These are phyloP conservation scores for Sesbania bispinosa DNA, from an alignment of 306 rosid species.

Conservation along the genomic window DNA sequence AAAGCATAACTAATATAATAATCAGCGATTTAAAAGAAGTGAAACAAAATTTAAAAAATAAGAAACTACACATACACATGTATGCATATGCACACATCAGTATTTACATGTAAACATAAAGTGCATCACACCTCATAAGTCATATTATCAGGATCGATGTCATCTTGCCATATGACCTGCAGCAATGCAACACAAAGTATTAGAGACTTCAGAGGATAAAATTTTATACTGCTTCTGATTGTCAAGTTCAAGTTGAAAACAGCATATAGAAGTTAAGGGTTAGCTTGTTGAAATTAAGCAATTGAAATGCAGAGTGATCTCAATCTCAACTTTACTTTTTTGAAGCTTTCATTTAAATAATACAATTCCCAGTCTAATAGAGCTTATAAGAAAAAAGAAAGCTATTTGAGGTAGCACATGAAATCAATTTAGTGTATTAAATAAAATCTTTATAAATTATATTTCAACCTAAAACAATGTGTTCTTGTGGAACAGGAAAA, in stretches of 20 bases:
- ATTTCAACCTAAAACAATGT: background rate
- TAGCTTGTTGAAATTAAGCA: background rate
- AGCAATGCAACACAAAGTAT: slow-evolving; percentile 16
- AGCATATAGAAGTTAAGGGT: background rate
- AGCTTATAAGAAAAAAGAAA: background rate
- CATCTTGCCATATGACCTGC: slow-evolving; percentile 83
- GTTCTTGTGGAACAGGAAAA: background rate
- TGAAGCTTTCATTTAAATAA: background rate
- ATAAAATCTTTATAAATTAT: background rate
- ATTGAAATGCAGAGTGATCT: background rate
- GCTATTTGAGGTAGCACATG: background rate
- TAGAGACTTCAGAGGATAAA: slow-evolving; percentile 13
- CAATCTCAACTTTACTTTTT: background rate
- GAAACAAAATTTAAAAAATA: background rate
- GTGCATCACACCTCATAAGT: slow-evolving; percentile 70
- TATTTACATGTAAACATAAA: slow-evolving; percentile 3
- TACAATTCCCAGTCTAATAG: background rate
- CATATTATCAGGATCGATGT: slow-evolving; percentile 84
- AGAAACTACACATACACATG: background rate
- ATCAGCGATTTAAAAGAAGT: background rate
- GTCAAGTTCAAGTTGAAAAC: background rate
- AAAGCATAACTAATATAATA: background rate
- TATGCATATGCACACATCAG: slow-evolving; percentile 10
- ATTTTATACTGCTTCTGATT: background rate
- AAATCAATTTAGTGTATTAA: background rate